phyloP scores from a whole-genome alignment of 1,284 basidiomycete species.

The Apiotrichum brassicae region DNA sequence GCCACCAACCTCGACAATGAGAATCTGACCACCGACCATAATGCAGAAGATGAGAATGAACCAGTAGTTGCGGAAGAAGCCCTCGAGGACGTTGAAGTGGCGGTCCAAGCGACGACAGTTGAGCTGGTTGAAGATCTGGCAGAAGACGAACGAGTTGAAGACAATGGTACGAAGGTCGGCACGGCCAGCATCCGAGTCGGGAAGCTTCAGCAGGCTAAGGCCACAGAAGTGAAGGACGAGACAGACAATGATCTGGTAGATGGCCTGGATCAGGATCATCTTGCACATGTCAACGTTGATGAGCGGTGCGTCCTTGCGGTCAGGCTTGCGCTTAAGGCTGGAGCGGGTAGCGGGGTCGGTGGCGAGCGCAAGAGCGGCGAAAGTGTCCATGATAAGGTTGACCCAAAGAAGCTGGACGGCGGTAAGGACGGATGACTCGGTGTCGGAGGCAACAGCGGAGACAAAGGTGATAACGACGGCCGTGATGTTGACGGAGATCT shows the following conservation, averaged over 20 bases:
- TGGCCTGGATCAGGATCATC: conserved; percentile 84
- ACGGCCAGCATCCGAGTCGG: background rate
- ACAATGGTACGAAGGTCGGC: conserved; percentile 72
- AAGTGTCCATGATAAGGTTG: conserved; percentile 83
- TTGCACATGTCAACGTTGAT: conserved; percentile 91
- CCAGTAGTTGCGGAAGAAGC: conserved; percentile 71
- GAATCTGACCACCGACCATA: conserved; percentile 72
- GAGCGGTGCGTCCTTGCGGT: conserved; percentile 76
- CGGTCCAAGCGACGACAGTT: conserved; percentile 83
- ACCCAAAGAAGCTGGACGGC: conserved; percentile 89
- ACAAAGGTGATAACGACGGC: conserved; percentile 92
- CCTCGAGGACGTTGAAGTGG: conserved; percentile 82
- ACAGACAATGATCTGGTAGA: conserved; percentile 78
- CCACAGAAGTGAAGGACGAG: conserved; percentile 88
- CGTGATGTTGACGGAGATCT: conserved; percentile 92
- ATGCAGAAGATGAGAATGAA: conserved; percentile 82
- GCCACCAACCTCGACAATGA: conserved; percentile 88
- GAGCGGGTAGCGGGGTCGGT: conserved; percentile 84
- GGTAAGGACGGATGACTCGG: conserved; percentile 77
- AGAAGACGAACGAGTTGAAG: conserved; percentile 95
- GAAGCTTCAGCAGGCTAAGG: conserved; percentile 59
- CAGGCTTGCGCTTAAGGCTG: conserved; percentile 83
- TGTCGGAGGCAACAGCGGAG: conserved; percentile 70
- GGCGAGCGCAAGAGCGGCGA: conserved; percentile 91
- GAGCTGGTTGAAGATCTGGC: conserved; percentile 88